These are phyloP conservation scores for Cercospora nicotianae DNA, from an alignment of 2,329 filamentous ascomycete species.

Conservation along the genomic window DNA sequence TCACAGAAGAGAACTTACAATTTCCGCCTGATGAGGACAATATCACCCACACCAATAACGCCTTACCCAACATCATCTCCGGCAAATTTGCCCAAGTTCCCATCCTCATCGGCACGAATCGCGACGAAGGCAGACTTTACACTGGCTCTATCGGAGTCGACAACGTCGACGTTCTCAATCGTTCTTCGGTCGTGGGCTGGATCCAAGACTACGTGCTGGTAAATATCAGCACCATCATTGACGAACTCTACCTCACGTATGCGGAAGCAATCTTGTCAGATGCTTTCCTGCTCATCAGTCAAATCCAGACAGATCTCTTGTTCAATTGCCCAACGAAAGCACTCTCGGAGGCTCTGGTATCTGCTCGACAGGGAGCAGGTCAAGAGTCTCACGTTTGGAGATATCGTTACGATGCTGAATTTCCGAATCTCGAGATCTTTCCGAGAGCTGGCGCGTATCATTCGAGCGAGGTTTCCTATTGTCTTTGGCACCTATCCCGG, in stretches of 20 bases:
- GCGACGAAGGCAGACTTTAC: constrained; percentile 32
- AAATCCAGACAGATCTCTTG: neutral
- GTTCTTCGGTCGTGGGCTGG: neutral
- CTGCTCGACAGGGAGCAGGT: neutral
- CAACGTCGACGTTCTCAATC: neutral
- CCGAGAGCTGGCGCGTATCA: constrained; percentile 34
- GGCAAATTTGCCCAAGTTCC: constrained; percentile 23
- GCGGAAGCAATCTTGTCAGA: neutral
- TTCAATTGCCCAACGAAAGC: neutral
- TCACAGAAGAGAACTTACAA: constrained; percentile 23
- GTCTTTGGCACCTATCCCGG: constrained; percentile 40
- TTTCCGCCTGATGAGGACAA: constrained; percentile 13
- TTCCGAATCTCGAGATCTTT: neutral
- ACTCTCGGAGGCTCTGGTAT: neutral
- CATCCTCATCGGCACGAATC: constrained; percentile 31
- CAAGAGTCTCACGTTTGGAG: neutral
- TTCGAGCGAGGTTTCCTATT: constrained; percentile 39
- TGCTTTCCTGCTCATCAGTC: neutral
- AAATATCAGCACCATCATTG: neutral
- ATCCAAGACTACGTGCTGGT: neutral
- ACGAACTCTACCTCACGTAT: neutral
- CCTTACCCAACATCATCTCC: neutral
- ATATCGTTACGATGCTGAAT: neutral
- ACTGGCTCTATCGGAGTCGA: neutral
- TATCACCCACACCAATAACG: constrained; percentile 45